Conservation (phyloP, 169 alveolate genomes). For the Plasmodium vinckei region DNA sequence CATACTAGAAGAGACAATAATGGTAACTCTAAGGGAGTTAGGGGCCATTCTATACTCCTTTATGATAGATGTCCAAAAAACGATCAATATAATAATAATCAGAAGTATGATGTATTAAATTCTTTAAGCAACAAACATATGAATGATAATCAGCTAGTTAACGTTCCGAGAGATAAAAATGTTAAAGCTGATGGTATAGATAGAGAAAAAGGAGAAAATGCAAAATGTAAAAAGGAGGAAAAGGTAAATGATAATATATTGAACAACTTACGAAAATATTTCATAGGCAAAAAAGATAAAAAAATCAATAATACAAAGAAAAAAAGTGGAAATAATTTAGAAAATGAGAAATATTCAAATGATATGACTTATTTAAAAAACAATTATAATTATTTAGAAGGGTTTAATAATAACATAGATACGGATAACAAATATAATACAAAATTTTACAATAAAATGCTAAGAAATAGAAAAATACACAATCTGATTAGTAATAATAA, state of each 20-base stretch:
- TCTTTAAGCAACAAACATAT: too few relatives aligned
- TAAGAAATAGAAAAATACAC: slow-evolving; percentile 6
- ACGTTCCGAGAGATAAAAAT: not conserved
- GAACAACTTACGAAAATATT: slow-evolving; percentile 19
- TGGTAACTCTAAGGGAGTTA: too few relatives aligned
- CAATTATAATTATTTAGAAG: not conserved
- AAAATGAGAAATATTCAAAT: not conserved
- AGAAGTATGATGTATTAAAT: too few relatives aligned
- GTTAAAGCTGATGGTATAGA: not conserved
- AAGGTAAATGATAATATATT: slow-evolving; percentile 23
- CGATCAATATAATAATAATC: too few relatives aligned
- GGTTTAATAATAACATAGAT: not conserved
- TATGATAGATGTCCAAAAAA: too few relatives aligned
- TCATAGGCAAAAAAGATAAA: slow-evolving; percentile 2
- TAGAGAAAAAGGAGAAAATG: not conserved
- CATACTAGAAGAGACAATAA: too few relatives aligned
- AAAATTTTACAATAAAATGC: not conserved
- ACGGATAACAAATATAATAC: not conserved
- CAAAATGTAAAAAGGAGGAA: slow-evolving; percentile 8
- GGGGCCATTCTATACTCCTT: too few relatives aligned
- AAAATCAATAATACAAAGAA: not conserved
- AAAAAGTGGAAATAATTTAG: not conserved
- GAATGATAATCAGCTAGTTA: too few relatives aligned
- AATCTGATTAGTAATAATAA: slow-evolving; percentile 17
- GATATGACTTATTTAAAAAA: not conserved